Evolutionary conservation across 768 basidiomycete genomes (phyloP).

Genomic region (Naganishia onofrii): DNA sequence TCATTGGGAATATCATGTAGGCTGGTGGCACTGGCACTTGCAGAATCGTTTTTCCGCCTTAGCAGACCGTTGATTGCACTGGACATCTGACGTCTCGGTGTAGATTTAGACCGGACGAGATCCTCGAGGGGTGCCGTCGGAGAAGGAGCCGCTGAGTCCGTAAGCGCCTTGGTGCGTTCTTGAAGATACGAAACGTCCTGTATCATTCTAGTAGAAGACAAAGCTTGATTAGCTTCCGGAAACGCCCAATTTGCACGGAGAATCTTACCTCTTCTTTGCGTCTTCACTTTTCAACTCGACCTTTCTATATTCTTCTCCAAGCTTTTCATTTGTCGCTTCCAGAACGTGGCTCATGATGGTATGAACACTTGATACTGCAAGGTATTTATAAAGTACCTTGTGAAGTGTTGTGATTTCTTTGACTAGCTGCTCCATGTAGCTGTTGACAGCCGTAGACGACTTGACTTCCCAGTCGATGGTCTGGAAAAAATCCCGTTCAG

Average conservation of each 20-base stretch:
- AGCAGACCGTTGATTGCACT: conserved; percentile 42
- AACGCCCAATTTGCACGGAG: neutral
- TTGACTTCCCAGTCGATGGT: conserved; percentile 69
- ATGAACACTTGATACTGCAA: conserved; percentile 67
- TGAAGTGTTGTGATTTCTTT: conserved; percentile 94
- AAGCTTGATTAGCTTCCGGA: conserved; percentile 17
- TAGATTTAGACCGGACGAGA: conserved; percentile 75
- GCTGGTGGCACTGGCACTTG: conserved; percentile 4
- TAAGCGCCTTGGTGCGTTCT: conserved; percentile 69
- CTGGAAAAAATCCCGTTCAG: conserved; percentile 53
- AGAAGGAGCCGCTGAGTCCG: conserved; percentile 62
- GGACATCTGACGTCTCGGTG: conserved; percentile 51
- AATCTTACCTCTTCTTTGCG: conserved; percentile 73
- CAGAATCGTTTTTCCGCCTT: conserved; percentile 31
- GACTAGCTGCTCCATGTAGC: conserved; percentile 84
- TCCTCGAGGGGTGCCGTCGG: conserved; percentile 78
- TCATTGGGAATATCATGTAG: conserved; percentile 7
- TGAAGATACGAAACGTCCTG: conserved; percentile 75
- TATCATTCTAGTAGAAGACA: conserved; percentile 62
- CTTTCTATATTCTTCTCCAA: conserved; percentile 78
- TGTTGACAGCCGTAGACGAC: conserved; percentile 45
- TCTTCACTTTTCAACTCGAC: conserved; percentile 78
- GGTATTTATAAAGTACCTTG: conserved; percentile 89
- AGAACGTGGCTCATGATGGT: conserved; percentile 94
- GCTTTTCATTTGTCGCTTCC: conserved; percentile 82